These are phyloP conservation scores for Papiliotrema nemorosa DNA, from an alignment of 1,284 basidiomycete genomes.

Conservation along the genomic window DNA sequence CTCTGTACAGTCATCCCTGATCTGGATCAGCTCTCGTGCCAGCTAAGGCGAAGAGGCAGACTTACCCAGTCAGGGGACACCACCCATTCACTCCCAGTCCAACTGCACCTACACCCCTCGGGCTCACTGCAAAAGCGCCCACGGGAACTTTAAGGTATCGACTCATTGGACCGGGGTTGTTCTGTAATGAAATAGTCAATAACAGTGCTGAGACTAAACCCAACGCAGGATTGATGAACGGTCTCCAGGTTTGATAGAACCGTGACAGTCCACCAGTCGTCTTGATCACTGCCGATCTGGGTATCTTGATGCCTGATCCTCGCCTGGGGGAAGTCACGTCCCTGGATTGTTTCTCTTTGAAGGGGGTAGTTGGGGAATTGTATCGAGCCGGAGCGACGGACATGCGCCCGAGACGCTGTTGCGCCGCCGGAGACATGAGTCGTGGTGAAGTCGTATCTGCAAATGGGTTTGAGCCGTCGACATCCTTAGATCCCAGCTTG, in stretches of 20 bases:
- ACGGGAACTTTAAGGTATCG: conserved; percentile 11
- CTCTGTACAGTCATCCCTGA: not conserved
- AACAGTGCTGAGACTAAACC: conserved; percentile 16
- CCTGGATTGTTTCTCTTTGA: not conserved
- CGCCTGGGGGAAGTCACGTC: not conserved
- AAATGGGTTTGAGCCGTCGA: not conserved
- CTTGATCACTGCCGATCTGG: not conserved
- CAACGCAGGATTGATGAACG: conserved; percentile 18
- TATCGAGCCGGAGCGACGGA: conserved; percentile 34
- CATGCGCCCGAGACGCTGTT: conserved; percentile 32
- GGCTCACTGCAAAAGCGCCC: conserved; percentile 16
- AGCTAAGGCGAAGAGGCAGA: too few relatives aligned
- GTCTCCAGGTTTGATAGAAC: conserved; percentile 20
- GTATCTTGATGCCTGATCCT: not conserved
- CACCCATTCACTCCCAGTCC: conserved; percentile 26
- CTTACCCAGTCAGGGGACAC: conserved; percentile 18
- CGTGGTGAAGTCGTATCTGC: conserved; percentile 5
- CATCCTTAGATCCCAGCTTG: not conserved
- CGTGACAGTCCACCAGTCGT: conserved; percentile 2
- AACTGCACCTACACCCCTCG: conserved; percentile 3
- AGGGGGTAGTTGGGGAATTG: too few relatives aligned
- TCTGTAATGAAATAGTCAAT: conserved; percentile 17
- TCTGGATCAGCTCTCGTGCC: not conserved
- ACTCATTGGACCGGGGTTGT: conserved; percentile 4
- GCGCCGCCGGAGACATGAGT: conserved; percentile 20